Conservation (phyloP, 768 basidiomycete genomes). For the Tricholoma hemisulphureum region DNA sequence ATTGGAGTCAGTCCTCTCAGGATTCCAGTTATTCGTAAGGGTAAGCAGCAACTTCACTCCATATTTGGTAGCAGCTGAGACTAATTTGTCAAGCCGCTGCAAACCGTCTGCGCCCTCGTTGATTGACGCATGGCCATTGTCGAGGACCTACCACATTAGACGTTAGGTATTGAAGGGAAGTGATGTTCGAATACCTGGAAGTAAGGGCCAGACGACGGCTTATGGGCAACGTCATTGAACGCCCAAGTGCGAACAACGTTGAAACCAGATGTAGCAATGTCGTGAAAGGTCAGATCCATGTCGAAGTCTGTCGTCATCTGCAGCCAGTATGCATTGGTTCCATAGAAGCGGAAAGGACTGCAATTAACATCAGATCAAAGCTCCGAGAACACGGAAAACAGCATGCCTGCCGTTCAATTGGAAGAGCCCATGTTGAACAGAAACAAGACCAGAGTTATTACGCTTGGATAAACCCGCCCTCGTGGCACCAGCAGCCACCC, state of each 20-base stretch:
- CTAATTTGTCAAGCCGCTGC: constrained; percentile 18
- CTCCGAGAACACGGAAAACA: not conserved
- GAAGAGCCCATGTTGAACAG: not conserved
- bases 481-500: not conserved
- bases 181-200: constrained; percentile 17
- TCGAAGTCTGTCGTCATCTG: constrained; percentile 18
- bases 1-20: constrained; percentile 11
- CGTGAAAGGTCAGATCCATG: constrained; percentile 18
- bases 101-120: constrained; percentile 20
- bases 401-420: not conserved
- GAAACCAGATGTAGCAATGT: constrained; percentile 14
- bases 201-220: constrained; percentile 17
- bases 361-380: not conserved
- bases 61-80: constrained; percentile 15
- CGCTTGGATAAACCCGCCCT: not conserved
- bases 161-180: not conserved
- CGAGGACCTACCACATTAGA: constrained; percentile 8
- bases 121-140: constrained; percentile 14
- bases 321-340: constrained; percentile 23
- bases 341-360: constrained; percentile 21
- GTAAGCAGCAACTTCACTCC: constrained; percentile 19
- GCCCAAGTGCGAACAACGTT: constrained; percentile 24
- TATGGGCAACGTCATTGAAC: constrained; percentile 20
- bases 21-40: constrained; percentile 26
- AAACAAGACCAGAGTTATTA: not conserved